Evolutionary conservation across 768 basidiomycete genomes (phyloP).

Genomic region (Sporobolomyces phaffii): DNA sequence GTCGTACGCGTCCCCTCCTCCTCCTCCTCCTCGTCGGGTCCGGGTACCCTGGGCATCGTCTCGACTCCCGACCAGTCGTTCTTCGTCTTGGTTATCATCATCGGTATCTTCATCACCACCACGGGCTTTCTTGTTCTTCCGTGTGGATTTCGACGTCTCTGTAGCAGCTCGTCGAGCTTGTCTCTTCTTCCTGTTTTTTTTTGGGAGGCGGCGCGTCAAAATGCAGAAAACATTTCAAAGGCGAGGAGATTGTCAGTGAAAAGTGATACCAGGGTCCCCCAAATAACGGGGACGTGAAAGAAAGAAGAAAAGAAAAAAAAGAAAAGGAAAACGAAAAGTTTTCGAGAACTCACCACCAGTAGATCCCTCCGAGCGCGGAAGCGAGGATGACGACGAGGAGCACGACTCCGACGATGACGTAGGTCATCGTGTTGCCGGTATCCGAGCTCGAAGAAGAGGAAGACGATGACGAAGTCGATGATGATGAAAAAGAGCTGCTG

Average conservation of each 20-base stretch:
- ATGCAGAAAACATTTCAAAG: no score
- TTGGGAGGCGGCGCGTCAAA: no score
- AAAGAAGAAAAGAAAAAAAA: not conserved
- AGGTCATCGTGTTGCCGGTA: not conserved
- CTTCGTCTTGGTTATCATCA: not conserved
- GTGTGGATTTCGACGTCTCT: not conserved
- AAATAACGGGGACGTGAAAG: no score
- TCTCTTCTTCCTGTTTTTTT: constrained; percentile 7
- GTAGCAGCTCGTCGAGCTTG: not conserved
- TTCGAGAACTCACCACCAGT: not conserved
- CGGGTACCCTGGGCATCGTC: no score
- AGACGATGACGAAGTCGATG: not conserved
- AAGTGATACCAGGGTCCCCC: no score
- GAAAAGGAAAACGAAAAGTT: no score
- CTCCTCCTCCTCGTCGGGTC: no score
- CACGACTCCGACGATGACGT: not conserved
- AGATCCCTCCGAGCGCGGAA: not conserved
- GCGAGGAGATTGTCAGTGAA: no score
- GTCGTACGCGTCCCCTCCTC: no score
- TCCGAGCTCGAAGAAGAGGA: not conserved
- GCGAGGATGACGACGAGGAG: not conserved
- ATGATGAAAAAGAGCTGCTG: not conserved
- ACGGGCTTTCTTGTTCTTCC: not conserved
- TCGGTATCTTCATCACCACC: not conserved
- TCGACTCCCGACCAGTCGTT: not conserved